Percentiles rank a stretch among this genome's conserved stretches.
phyloP scores from a whole-genome alignment of 805 yeast genomes.

The Yamadazyma tumulicola region DNA sequence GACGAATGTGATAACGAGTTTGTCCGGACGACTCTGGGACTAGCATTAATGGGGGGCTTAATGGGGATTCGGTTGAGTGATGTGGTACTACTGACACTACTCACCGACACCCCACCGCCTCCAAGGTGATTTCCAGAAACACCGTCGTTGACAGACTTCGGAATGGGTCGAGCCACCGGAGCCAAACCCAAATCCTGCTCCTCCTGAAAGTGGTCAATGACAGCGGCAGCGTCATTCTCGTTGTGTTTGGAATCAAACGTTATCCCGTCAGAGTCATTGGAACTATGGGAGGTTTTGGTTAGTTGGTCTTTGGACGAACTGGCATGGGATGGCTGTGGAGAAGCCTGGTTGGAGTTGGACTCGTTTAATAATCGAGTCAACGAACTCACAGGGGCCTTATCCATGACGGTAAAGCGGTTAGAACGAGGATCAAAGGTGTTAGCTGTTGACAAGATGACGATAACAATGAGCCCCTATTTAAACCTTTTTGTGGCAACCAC shows the following conservation, averaged over 20 bases:
- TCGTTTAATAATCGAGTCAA: slow-evolving; percentile 38
- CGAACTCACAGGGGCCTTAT: slow-evolving; percentile 29
- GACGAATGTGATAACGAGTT: slow-evolving; percentile 40
- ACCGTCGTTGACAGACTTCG: slow-evolving; percentile 1
- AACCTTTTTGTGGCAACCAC: too few relatives aligned
- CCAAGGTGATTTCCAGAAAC: not conserved
- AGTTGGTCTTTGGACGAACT: slow-evolving; percentile 6
- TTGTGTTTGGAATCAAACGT: slow-evolving; percentile 9
- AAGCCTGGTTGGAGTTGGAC: slow-evolving; percentile 21
- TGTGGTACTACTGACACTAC: slow-evolving; percentile 12
- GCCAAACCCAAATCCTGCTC: slow-evolving; percentile 8
- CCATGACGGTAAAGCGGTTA: too few relatives aligned
- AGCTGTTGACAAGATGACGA: too few relatives aligned
- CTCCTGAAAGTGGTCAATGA: not conserved
- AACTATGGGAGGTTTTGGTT: slow-evolving; percentile 9
- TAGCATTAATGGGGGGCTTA: slow-evolving; percentile 20
- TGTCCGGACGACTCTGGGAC: slow-evolving; percentile 42
- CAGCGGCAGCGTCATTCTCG: not conserved
- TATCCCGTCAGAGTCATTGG: slow-evolving; percentile 11
- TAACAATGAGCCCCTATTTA: too few relatives aligned
- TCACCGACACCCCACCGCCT: slow-evolving; percentile 3
- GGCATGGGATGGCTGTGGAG: slow-evolving; percentile 12
- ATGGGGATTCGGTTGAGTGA: slow-evolving; percentile 15
- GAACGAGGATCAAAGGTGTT: too few relatives aligned
- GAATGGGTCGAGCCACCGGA: slow-evolving; percentile 1